Percentiles rank a stretch among this genome's conserved stretches.
Evolutionary conservation across 2,329 filamentous ascomycete species (phyloP).

Genomic region (Bisporella sp.): DNA sequence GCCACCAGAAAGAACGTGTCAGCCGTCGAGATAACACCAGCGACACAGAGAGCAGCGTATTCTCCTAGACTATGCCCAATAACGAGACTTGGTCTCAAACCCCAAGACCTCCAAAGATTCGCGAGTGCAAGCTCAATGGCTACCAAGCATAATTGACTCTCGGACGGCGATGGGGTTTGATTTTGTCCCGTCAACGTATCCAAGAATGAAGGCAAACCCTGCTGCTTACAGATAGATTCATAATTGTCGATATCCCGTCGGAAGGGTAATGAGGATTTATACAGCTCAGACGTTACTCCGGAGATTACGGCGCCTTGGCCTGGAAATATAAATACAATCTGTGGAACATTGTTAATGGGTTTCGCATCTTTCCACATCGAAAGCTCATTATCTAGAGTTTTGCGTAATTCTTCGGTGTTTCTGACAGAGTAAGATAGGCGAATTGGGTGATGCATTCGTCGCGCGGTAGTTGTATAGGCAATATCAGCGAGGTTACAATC

Average conservation of each 20-base stretch:
- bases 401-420: constrained; percentile 26
- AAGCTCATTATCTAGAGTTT: not conserved
- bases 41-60: constrained; percentile 63
- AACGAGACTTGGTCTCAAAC: constrained; percentile 45
- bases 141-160: constrained; percentile 43
- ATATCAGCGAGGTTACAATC: constrained; percentile 3
- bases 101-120: constrained; percentile 46
- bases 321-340: constrained; percentile 17
- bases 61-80: constrained; percentile 61
- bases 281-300: constrained; percentile 38
- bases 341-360: constrained; percentile 2
- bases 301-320: constrained; percentile 30
- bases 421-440: constrained; percentile 40
- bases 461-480: constrained; percentile 19
- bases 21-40: constrained; percentile 64
- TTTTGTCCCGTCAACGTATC: constrained; percentile 31
- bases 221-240: not conserved
- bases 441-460: constrained; percentile 50
- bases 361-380: not conserved
- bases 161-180: constrained; percentile 36
- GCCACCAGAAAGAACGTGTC: constrained; percentile 68
- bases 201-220: constrained; percentile 22
- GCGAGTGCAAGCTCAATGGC: constrained; percentile 48
- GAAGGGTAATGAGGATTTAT: constrained; percentile 38
- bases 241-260: constrained; percentile 3